Conservation (phyloP, 306 rosid genomes). For the Lithocarpus polystachyus region DNA sequence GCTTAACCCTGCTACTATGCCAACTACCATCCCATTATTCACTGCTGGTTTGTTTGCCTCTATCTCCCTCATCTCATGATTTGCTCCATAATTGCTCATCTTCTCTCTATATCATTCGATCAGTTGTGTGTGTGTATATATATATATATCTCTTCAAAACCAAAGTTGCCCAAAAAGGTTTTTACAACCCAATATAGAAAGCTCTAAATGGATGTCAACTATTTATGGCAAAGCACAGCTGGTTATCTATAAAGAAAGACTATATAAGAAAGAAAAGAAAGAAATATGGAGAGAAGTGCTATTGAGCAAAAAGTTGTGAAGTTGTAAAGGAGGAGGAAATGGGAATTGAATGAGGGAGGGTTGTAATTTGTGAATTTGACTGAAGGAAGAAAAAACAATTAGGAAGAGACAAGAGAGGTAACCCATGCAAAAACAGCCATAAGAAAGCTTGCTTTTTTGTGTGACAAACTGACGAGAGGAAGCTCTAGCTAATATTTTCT, state of each 20-base stretch:
- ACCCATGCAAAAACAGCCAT: constrained; percentile 54
- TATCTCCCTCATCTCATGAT: constrained; percentile 58
- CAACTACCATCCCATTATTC: constrained; percentile 23
- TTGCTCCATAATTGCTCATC: constrained; percentile 27
- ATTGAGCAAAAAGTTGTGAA: neutral
- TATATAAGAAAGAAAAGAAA: neutral
- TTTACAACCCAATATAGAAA: neutral
- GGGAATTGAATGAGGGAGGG: constrained; percentile 31
- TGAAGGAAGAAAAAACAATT: neutral
- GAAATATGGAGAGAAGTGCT: neutral
- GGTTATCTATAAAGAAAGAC: neutral
- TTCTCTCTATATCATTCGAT: neutral
- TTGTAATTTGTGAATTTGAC: constrained; percentile 50
- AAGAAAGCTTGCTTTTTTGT: constrained; percentile 12
- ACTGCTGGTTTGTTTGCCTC: constrained; percentile 55
- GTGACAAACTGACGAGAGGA: constrained; percentile 22
- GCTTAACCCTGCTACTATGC: constrained; percentile 44
- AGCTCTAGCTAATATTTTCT: neutral
- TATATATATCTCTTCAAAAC: neutral
- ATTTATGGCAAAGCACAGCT: neutral
- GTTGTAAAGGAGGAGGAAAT: constrained; percentile 36
- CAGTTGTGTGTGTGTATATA: too few species aligned
- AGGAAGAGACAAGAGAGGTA: neutral
- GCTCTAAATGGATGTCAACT: neutral
- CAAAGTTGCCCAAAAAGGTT: neutral